Evolutionary conservation across 2,329 filamentous ascomycete genomes (phyloP).

Genomic region (Arthrobotrys sinensis): DNA sequence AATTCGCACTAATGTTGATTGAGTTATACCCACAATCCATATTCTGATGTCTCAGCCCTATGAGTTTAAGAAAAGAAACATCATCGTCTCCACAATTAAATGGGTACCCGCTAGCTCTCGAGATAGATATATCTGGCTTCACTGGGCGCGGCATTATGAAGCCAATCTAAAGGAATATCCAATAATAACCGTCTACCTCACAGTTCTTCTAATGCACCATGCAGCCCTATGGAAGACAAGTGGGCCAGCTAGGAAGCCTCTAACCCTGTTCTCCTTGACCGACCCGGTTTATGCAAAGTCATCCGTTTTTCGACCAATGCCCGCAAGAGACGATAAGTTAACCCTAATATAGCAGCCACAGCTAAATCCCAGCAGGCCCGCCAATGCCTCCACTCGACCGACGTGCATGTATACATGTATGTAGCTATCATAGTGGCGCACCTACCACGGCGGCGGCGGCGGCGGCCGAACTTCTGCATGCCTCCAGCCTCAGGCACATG

Average conservation of each 20-base stretch:
- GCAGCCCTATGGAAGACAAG: background rate
- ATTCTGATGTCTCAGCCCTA: slow-evolving; percentile 21
- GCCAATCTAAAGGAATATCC: background rate
- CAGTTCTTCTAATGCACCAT: background rate
- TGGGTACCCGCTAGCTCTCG: background rate
- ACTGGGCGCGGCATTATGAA: too few relatives aligned
- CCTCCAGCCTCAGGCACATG: background rate
- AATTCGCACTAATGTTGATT: background rate
- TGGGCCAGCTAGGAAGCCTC: background rate
- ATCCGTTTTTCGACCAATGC: background rate
- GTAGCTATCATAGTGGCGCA: background rate
- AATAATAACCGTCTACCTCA: background rate
- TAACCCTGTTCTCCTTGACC: too few relatives aligned
- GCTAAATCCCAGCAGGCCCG: background rate
- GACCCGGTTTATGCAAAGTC: background rate
- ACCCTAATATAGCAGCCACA: background rate
- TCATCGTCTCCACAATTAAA: background rate
- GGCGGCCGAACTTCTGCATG: background rate
- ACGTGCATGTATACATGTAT: background rate
- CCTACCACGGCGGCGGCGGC: background rate
- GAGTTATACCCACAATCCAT: background rate
- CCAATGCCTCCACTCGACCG: background rate
- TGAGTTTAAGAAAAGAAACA: slow-evolving; percentile 3
- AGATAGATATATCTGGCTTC: background rate
- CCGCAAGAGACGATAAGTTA: background rate